Base-by-base conservation (phyloP, 768 basidiomycete genomes). In the Hericium coralloides region DNA sequence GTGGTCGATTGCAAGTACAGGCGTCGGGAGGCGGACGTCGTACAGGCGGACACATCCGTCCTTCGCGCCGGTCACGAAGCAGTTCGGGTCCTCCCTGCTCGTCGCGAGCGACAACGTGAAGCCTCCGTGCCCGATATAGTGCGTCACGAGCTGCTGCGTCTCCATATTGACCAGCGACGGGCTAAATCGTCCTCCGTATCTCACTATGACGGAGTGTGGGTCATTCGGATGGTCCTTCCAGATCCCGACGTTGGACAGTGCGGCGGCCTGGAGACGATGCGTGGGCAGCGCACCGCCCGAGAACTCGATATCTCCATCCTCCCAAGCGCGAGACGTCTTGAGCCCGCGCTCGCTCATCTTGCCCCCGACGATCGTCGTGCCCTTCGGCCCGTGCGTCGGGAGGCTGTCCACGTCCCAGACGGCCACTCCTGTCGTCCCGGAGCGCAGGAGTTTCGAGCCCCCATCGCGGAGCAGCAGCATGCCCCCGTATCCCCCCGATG, bases 391-490 rank as follows among this genome's bases (percentile, higher is more conserved):
- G 48, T 74, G 74, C 12, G 71, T 70, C 4, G 59, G 63, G 7
- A 72, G 61, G 0, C 38, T 45, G 22, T 72, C 69, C n/a, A 76
- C 22, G 23, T 71, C 65, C 77, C 76, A 77, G 8, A 74, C 52
- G 1, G 62, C 69, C 12, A 69, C 64, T 7, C 59, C 55, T 7
- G 73, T 73, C 38, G 64, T 65, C 0, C 74, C 74, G 1, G 70
- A 71, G 17, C 74, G 70, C 9, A 70, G 38, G 38, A 75, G 26
- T 31, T 52, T 20, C 15, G 55, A 58, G 2, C 68, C 69, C 38
- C 61, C 58, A 0, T 64, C 45, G 2, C 75, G 64, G 8, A 74
- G 39, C 1, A 64, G 59, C 10, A 76, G 52, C 1, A 74, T 71
- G 1, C 74, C 74, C 2, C 49, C 25, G 49, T 56, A 67, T 2